These are phyloP conservation scores for Pseudopithomyces maydicus DNA, from an alignment of 2,329 filamentous ascomycete species.

Conservation along the genomic window DNA sequence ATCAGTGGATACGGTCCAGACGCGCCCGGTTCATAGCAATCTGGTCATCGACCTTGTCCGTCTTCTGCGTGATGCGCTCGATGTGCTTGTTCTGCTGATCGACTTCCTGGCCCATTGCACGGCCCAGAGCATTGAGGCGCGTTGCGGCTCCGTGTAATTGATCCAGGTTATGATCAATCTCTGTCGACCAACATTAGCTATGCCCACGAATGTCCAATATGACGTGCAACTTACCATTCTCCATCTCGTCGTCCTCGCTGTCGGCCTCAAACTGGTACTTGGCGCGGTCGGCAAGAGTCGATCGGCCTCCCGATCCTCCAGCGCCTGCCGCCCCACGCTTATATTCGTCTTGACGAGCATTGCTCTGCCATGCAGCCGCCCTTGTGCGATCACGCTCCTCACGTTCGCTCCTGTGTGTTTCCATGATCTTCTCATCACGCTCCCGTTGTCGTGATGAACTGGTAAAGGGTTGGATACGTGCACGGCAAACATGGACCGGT, in stretches of 20 bases:
- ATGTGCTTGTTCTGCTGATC: constrained; percentile 79
- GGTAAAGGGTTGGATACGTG: constrained; percentile 70
- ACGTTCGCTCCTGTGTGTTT: constrained; percentile 65
- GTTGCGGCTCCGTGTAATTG: constrained; percentile 65
- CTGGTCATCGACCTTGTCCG: constrained; percentile 76
- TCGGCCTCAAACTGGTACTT: constrained; percentile 44
- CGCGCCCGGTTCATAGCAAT: constrained; percentile 78
- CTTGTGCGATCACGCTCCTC: constrained; percentile 61
- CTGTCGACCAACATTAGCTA: constrained; percentile 43
- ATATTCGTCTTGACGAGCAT: constrained; percentile 29
- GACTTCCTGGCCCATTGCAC: constrained; percentile 75
- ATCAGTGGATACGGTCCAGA: constrained; percentile 65
- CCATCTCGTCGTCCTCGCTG: constrained; percentile 64
- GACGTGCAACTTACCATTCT: constrained; percentile 25
- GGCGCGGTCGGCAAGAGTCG: constrained; percentile 38
- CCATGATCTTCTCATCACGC: constrained; percentile 63
- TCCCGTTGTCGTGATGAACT: constrained; percentile 56
- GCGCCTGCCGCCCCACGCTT: constrained; percentile 20
- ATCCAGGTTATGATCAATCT: constrained; percentile 51
- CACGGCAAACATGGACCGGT: constrained; percentile 84
- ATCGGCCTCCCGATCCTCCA: constrained; percentile 19
- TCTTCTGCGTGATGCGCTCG: constrained; percentile 79
- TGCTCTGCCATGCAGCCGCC: constrained; percentile 52
- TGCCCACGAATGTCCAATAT: background rate
- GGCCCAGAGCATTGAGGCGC: constrained; percentile 73